These are phyloP conservation scores for Aeschynomene evenia DNA, from an alignment of 306 rosid species.

Conservation along the genomic window DNA sequence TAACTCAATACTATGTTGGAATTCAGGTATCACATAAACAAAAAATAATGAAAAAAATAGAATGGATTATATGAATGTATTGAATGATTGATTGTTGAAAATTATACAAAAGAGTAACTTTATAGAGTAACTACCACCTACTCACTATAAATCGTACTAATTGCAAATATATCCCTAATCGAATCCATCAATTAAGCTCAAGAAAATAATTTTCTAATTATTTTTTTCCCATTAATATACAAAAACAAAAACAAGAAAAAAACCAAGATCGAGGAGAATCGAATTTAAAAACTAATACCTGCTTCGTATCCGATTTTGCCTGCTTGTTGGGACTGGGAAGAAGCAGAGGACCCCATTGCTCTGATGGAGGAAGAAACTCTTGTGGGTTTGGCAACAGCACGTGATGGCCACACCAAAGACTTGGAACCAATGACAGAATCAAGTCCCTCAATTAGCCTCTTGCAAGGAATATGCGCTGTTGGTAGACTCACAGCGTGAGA, in stretches of 20 bases:
- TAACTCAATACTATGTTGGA: no score
- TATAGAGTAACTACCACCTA: no score
- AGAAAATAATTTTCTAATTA: background rate
- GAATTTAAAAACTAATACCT: slow-evolving; percentile 31
- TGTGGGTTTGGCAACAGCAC: slow-evolving; percentile 29
- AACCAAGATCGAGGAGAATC: slow-evolving; percentile 1
- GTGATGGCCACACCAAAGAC: slow-evolving; percentile 34
- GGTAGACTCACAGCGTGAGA: slow-evolving; percentile 45
- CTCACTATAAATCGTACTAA: no score
- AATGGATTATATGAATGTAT: no score
- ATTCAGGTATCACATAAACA: no score
- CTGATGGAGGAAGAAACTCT: slow-evolving; percentile 46
- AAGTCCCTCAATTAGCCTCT: slow-evolving; percentile 29
- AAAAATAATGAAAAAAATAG: no score
- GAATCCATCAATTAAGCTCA: background rate
- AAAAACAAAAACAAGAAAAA: background rate
- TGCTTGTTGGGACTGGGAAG: slow-evolving; percentile 62
- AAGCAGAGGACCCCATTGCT: slow-evolving; percentile 81
- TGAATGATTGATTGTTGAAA: no score
- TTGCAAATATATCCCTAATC: no score
- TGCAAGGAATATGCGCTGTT: slow-evolving; percentile 34
- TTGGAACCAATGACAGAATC: slow-evolving; percentile 29
- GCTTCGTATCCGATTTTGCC: slow-evolving; percentile 48
- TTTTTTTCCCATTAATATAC: background rate
- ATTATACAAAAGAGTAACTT: no score